These are phyloP conservation scores for Moringa oleifera DNA, from an alignment of 345 rosid species.

Conservation along the genomic window DNA sequence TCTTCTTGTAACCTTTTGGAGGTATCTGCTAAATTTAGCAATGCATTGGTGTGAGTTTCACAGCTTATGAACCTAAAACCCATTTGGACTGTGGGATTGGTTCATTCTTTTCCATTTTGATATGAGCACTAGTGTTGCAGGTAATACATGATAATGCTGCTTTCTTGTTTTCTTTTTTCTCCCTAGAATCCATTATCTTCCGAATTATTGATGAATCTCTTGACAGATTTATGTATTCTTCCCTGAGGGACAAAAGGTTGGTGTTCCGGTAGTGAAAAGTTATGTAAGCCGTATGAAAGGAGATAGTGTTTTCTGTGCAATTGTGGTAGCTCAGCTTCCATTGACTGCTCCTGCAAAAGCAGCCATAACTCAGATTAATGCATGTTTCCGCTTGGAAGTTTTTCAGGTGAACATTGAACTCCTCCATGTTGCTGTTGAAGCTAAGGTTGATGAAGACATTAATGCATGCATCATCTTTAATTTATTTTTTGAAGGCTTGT, in stretches of 20 bases:
- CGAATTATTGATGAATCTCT: neutral
- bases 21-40: neutral
- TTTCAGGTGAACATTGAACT: conserved; percentile 30
- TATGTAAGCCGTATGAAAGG: conserved; percentile 36
- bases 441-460: neutral
- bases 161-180: no score
- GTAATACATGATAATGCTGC: no score
- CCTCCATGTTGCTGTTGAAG: neutral
- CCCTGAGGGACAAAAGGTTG: conserved; percentile 44
- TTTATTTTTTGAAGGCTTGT: no score
- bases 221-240: conserved; percentile 51
- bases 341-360: conserved; percentile 36
- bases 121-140: no score
- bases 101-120: no score
- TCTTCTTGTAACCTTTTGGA: neutral
- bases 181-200: neutral
- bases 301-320: conserved; percentile 34
- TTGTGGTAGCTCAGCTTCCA: conserved; percentile 39
- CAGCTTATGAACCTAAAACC: neutral
- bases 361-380: conserved; percentile 29
- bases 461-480: no score
- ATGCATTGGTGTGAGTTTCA: neutral
- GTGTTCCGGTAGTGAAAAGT: conserved; percentile 35
- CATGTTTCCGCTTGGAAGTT: conserved; percentile 38
- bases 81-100: no score